Evolutionary conservation across 1,284 basidiomycete species (phyloP).

Genomic region (Rhizopogon parksii): DNA sequence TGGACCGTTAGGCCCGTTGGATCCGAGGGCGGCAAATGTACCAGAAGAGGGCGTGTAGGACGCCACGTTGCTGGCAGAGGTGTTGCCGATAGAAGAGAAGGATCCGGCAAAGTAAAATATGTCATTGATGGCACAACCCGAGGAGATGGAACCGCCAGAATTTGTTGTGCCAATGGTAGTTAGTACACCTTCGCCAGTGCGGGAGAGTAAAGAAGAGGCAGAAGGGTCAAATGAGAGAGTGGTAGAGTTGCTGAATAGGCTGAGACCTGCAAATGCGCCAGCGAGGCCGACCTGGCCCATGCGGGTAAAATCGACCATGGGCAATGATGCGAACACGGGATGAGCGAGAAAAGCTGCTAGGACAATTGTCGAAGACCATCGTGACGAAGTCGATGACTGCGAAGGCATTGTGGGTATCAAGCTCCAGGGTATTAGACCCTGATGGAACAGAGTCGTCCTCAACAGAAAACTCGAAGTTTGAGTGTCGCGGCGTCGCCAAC

Average conservation of each 20-base stretch:
- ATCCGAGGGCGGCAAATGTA: constrained; percentile 55
- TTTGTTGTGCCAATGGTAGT: constrained; percentile 63
- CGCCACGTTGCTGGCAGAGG: constrained; percentile 60
- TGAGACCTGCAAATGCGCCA: constrained; percentile 82
- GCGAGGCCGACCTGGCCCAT: constrained; percentile 87
- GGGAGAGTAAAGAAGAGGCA: constrained; percentile 63
- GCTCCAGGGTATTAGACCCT: constrained; percentile 11
- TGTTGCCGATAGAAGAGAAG: constrained; percentile 61
- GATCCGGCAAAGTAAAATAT: constrained; percentile 71
- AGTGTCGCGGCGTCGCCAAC: neutral
- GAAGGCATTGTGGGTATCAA: constrained; percentile 1
- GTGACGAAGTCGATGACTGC: constrained; percentile 8
- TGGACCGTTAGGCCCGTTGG: constrained; percentile 60
- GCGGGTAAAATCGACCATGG: constrained; percentile 81
- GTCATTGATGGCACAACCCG: constrained; percentile 58
- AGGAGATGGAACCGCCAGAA: constrained; percentile 56
- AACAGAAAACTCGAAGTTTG: neutral
- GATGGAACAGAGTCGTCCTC: constrained; percentile 6
- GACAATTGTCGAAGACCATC: constrained; percentile 16
- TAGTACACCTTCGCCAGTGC: constrained; percentile 56
- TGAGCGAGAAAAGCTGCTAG: constrained; percentile 19
- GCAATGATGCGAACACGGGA: constrained; percentile 53
- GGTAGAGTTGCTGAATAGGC: constrained; percentile 58
- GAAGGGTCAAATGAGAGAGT: constrained; percentile 58
- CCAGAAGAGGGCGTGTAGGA: constrained; percentile 60